These are phyloP conservation scores for Balamuthia mandrillaris DNA, from an alignment of 208 protist species.

Conservation along the genomic window DNA sequence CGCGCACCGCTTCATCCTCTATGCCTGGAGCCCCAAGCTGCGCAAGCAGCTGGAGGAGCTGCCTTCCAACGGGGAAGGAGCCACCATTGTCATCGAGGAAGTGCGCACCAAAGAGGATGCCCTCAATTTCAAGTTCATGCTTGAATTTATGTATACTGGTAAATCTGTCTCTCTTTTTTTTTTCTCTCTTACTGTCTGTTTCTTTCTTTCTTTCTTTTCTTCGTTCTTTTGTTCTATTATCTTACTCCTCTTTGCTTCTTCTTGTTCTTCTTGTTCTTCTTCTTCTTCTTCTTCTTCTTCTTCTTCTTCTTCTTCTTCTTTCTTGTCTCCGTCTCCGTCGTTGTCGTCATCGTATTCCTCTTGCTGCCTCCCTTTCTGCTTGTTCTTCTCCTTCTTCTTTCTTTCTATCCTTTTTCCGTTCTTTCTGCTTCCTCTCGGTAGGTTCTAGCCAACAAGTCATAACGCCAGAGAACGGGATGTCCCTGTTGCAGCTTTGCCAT, in stretches of 20 bases:
- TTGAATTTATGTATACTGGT: neutral
- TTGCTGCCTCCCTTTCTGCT: neutral
- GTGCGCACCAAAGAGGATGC: neutral
- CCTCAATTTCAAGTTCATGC: neutral
- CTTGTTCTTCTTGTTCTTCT: neutral
- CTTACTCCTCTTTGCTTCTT: neutral
- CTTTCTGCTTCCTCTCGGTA: neutral
- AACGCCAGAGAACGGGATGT: neutral
- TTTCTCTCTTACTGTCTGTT: neutral
- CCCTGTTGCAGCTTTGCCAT: neutral
- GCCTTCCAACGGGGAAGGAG: too few species aligned
- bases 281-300: neutral
- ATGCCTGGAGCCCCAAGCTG: conserved; percentile 1
- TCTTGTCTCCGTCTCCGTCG: neutral
- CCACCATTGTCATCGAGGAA: neutral
- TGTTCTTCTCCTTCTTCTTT: neutral
- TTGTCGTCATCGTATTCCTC: neutral
- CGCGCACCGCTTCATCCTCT: conserved; percentile 11
- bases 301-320: neutral
- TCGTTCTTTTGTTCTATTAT: neutral
- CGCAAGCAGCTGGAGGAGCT: too few species aligned
- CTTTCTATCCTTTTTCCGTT: neutral
- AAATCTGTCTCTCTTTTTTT: neutral
- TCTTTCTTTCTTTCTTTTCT: neutral
- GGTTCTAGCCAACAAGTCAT: neutral